Percentiles rank a stretch among this genome's conserved stretches.
Conservation (phyloP, 1,139 yeast species). For the Ashbya aceris region DNA sequence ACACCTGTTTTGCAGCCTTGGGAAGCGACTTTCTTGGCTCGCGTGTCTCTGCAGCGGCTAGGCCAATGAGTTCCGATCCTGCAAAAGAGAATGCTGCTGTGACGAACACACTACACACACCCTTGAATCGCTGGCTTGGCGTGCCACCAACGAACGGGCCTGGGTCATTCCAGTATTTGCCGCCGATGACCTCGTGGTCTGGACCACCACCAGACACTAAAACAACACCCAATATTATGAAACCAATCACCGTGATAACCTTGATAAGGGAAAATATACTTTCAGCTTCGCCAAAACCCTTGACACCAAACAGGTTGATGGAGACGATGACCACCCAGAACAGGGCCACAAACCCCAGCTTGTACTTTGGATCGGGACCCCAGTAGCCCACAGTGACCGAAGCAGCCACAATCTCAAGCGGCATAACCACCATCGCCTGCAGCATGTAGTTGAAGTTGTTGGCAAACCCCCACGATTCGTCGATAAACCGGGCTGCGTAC, state of each 20-base stretch:
- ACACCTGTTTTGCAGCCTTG: constrained; percentile 63
- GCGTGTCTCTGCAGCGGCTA: constrained; percentile 79
- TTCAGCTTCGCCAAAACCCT: constrained; percentile 59
- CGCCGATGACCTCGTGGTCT: constrained; percentile 47
- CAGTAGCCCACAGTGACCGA: constrained; percentile 61
- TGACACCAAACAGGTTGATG: constrained; percentile 59
- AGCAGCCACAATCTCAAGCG: constrained; percentile 66
- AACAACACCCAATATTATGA: constrained; percentile 58
- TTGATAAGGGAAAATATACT: constrained; percentile 52
- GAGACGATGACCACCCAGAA: constrained; percentile 49
- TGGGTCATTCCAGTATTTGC: constrained; percentile 51
- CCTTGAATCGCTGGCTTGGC: constrained; percentile 37
- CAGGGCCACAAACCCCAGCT: constrained; percentile 39
- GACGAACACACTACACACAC: constrained; percentile 41
- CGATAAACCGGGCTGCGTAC: constrained; percentile 56
- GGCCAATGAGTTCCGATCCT: constrained; percentile 69
- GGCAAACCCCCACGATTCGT: constrained; percentile 68
- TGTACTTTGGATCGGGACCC: constrained; percentile 30
- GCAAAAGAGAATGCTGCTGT: constrained; percentile 51
- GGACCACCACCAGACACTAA: constrained; percentile 64
- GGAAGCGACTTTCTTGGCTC: constrained; percentile 71
- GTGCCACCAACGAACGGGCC: constrained; percentile 54
- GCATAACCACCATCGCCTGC: constrained; percentile 63
- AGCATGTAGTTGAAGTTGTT: constrained; percentile 65
- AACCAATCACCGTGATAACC: constrained; percentile 55